Percentiles rank a stretch among this genome's conserved stretches.
Evolutionary conservation across 1,284 basidiomycete genomes (phyloP).

Genomic region (Ceratobasidium sp.): DNA sequence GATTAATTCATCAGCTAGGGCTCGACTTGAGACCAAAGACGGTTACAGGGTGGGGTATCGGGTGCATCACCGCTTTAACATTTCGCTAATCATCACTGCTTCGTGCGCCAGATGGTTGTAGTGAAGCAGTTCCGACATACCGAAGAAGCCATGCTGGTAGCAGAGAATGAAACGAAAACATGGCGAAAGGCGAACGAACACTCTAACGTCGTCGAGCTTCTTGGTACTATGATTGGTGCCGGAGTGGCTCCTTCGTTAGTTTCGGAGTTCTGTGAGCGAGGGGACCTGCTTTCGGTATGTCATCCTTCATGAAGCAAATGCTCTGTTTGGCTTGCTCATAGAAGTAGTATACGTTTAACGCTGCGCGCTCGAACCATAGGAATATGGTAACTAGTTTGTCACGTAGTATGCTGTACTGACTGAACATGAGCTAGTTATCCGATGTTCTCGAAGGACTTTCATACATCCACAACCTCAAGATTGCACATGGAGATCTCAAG

Average conservation of each 20-base stretch:
- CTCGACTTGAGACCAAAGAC: not conserved
- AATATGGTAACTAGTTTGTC: not conserved
- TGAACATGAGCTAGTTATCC: not conserved
- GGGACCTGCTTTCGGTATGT: conserved; percentile 29
- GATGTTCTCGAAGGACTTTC: conserved; percentile 4
- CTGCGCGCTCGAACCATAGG: conserved; percentile 11
- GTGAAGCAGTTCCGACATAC: not conserved
- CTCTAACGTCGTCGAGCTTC: conserved; percentile 1
- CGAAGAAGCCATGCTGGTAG: not conserved
- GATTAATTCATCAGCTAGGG: not conserved
- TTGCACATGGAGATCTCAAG: conserved; percentile 28
- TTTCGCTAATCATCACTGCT: no score
- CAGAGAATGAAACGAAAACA: conserved; percentile 3
- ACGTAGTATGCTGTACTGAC: not conserved
- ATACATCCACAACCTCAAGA: not conserved
- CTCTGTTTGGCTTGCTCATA: not conserved
- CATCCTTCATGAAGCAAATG: not conserved
- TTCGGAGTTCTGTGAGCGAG: conserved; percentile 14
- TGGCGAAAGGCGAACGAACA: not conserved
- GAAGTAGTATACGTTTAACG: conserved; percentile 6
- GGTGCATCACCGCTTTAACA: no score
- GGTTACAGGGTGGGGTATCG: not conserved
- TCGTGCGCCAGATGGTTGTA: not conserved
- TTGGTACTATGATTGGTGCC: not conserved
- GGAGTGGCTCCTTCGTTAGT: conserved; percentile 9